These are phyloP conservation scores for Cinnamomum chago DNA, from an alignment of 164 flowering plant species.

Conservation along the genomic window DNA sequence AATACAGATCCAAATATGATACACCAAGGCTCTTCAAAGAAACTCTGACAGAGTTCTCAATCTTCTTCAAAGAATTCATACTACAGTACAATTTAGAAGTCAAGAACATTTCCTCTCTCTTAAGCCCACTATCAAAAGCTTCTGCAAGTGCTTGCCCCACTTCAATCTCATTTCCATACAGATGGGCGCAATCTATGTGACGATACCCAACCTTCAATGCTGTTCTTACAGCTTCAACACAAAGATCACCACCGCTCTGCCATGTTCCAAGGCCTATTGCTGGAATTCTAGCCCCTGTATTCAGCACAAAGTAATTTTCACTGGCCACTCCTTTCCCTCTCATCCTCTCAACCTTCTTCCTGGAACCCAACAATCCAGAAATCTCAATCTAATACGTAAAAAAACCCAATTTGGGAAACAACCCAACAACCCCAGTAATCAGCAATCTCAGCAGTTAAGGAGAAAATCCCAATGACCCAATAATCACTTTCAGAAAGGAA, in stretches of 20 bases:
- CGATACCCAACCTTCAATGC: slow-evolving; percentile 61
- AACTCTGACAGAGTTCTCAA: slow-evolving; percentile 57
- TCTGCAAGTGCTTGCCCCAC: slow-evolving; percentile 61
- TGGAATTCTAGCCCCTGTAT: slow-evolving; percentile 57
- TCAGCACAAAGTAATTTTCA: slow-evolving; percentile 40
- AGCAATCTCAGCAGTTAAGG: neutral
- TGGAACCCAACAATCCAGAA: slow-evolving; percentile 3
- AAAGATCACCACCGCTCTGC: slow-evolving; percentile 71
- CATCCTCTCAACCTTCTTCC: slow-evolving; percentile 15
- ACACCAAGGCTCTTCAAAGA: slow-evolving; percentile 65
- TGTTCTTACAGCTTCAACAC: slow-evolving; percentile 54
- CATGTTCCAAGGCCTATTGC: slow-evolving; percentile 75
- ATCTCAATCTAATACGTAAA: neutral
- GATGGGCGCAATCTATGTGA: slow-evolving; percentile 70
- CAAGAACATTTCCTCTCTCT: slow-evolving; percentile 61
- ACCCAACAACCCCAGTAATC: neutral
- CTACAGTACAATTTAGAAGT: slow-evolving; percentile 60
- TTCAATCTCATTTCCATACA: slow-evolving; percentile 62
- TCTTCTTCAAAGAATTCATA: slow-evolving; percentile 51
- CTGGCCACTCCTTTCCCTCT: slow-evolving; percentile 25
- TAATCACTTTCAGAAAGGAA: neutral
- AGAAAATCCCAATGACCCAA: neutral
- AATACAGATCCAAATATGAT: slow-evolving; percentile 54
- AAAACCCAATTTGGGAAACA: neutral
- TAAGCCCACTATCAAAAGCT: slow-evolving; percentile 40